Percentiles rank a stretch among this genome's conserved stretches.
phyloP scores from a whole-genome alignment of 177 flowering plant genomes.

The Vitis hybrid region DNA sequence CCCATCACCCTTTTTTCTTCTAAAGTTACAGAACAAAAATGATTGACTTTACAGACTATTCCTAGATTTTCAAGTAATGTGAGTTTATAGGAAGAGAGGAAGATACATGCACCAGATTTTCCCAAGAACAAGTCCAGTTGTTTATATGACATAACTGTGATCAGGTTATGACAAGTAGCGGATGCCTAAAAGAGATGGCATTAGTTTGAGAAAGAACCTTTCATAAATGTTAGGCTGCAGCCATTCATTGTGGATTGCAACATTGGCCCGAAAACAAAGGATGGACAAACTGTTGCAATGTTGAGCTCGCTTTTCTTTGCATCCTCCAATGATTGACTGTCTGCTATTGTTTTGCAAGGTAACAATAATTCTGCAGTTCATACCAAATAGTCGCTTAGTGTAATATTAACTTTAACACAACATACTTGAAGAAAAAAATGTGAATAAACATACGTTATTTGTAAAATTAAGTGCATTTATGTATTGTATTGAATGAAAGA shows the following conservation, averaged over 20 bases:
- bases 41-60: not conserved
- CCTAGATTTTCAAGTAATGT: not conserved
- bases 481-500: no score
- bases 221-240: conserved; percentile 4
- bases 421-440: no score
- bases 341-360: conserved; percentile 9
- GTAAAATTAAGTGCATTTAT: not conserved
- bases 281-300: conserved; percentile 5
- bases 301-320: conserved; percentile 6
- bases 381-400: not conserved
- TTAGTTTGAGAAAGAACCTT: not conserved
- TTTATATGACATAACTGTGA: no score
- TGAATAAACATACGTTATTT: no score
- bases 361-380: conserved; percentile 36
- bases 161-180: not conserved
- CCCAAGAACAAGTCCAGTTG: no score
- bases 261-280: conserved; percentile 11
- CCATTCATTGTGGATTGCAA: conserved; percentile 8
- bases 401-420: not conserved
- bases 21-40: not conserved
- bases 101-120: no score
- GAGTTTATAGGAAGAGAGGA: no score
- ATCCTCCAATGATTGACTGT: conserved; percentile 1
- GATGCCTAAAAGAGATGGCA: no score
- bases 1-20: no score